Evolutionary conservation across 2,329 filamentous ascomycete genomes (phyloP), one percentile per base, ranked within the genome.

Genomic region (Sporothrix pallida): DNA sequence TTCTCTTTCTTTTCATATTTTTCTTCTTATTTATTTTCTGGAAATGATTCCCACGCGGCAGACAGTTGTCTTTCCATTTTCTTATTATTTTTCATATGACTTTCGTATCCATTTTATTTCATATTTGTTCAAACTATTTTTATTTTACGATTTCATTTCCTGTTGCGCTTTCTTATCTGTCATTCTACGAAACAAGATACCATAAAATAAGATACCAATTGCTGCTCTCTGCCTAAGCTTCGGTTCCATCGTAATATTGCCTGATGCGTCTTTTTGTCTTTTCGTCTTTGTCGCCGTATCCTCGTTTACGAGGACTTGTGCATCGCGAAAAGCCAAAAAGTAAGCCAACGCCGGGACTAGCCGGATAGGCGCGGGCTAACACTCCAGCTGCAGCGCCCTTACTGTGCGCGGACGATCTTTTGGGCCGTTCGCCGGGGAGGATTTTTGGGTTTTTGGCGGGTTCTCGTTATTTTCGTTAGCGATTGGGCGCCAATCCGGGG

Each of bases 291-390:
- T 26, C 26, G 26, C 23, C 15, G 7, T 56, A 56, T 12, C 31
- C 31, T 26, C 20, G 52, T 56, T 56, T 10, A 23, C 52, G 52
- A 8, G 54, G 23, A 31, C 20, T 58, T 20, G 54, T 58, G 54
- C 6, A 31, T 2, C 31, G 23, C 12, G 2, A 67, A 3, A 67
- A 46, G 62, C 17, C n/a, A 3, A 12, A 50, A 50, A 67, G 63
- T 52, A 37, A 69, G 48, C 26, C 48, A 69, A 42, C 15, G 5
- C 67, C 68, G 68, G 37, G 68, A 70, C 68, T 58, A 46, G 68
- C 68, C 68, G 68, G 68, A 70, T 58, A 48, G 68, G 68, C 68
- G 50, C n/a, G 52, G 68, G 52, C 68, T 70, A 60, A 37, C 10
- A 58, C n/a, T 20, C 67, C 67, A 12, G 23, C 3, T 20, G 15